phyloP scores from a whole-genome alignment of 164 flowering plant genomes.

The Brasenia schreberi region DNA sequence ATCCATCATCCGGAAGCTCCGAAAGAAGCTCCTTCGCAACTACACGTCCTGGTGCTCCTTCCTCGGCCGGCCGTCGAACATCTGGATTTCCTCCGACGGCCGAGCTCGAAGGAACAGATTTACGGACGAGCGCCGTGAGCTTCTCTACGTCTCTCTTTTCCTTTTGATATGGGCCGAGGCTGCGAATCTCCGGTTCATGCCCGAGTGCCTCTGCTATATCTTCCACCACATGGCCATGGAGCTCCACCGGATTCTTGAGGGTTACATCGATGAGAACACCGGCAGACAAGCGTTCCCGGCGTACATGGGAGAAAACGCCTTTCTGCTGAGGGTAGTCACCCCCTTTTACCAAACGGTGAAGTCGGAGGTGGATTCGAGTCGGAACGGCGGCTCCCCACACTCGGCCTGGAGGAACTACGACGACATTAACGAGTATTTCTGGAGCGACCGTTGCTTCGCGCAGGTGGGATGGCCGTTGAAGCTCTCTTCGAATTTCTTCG shows the following conservation, averaged over 20 bases:
- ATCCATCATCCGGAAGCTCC: conserved; percentile 44
- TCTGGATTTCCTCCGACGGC: conserved; percentile 23
- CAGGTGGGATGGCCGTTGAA: conserved; percentile 72
- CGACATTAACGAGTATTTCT: conserved; percentile 88
- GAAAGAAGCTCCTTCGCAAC: conserved; percentile 46
- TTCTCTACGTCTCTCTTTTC: conserved; percentile 45
- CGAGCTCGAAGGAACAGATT: background rate
- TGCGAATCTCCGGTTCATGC: conserved; percentile 64
- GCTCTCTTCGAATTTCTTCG: conserved; percentile 31
- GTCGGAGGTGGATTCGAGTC: conserved; percentile 52
- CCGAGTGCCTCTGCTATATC: conserved; percentile 79
- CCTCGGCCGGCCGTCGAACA: conserved; percentile 30
- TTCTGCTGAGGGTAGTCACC: conserved; percentile 5
- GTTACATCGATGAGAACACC: conserved; percentile 49
- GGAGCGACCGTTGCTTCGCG: conserved; percentile 66
- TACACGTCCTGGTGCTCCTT: conserved; percentile 82
- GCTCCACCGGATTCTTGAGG: conserved; percentile 51
- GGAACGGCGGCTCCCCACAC: conserved; percentile 75
- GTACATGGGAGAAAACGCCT: conserved; percentile 7
- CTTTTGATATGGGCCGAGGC: conserved; percentile 91
- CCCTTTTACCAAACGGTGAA: conserved; percentile 9
- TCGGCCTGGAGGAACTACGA: conserved; percentile 96
- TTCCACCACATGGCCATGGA: conserved; percentile 80
- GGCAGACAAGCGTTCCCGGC: conserved; percentile 7
- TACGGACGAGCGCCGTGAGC: conserved; percentile 30